phyloP scores from a whole-genome alignment of 208 protist species.

The Naegleria fowleri region DNA sequence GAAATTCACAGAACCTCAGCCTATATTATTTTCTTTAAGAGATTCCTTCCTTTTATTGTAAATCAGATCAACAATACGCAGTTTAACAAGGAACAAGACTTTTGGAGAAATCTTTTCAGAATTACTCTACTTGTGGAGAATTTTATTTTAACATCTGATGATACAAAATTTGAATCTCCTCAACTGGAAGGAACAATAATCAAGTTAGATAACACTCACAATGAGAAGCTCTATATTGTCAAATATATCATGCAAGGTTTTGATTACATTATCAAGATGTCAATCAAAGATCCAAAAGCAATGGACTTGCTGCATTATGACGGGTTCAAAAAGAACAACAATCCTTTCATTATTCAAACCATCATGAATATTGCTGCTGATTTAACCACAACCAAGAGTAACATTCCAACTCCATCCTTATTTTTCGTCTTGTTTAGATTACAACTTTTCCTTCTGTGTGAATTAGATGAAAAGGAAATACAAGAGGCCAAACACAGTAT shows the following conservation, averaged over 20 bases:
- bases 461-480: constrained; percentile 15
- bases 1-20: neutral
- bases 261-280: constrained; percentile 7
- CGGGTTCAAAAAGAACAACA: neutral
- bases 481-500: neutral
- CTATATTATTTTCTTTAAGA: neutral
- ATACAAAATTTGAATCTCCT: neutral
- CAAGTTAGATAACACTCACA: neutral
- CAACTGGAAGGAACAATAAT: neutral
- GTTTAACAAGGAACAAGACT: neutral
- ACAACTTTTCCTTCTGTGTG: neutral
- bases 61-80: neutral
- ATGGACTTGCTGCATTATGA: constrained; percentile 20
- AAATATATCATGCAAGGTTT: constrained; percentile 21
- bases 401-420: neutral
- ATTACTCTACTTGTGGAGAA: neutral
- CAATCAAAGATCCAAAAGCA: neutral
- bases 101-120: constrained; percentile 17
- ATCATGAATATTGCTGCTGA: constrained; percentile 9
- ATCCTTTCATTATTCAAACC: neutral
- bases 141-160: neutral
- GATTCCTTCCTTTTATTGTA: neutral
- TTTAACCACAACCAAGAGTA: neutral
- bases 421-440: neutral
- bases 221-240: neutral